Evolutionary conservation across 2,329 filamentous ascomycete species (phyloP).

Genomic region (Hypoxylon sp.): DNA sequence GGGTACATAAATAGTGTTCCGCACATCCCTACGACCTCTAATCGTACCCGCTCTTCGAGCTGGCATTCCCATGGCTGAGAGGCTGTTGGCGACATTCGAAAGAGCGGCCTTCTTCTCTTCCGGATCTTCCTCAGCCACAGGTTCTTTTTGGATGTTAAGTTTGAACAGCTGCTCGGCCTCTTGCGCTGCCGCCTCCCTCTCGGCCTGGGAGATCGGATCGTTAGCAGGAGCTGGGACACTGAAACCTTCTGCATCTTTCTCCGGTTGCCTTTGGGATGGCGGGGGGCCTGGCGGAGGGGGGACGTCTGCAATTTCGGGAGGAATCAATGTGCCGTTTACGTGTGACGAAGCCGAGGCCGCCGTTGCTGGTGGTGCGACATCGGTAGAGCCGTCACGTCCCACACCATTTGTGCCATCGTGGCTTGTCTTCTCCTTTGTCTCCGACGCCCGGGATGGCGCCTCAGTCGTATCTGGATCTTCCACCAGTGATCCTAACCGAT

Average conservation of each 20-base stretch:
- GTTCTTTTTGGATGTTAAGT: conserved; percentile 83
- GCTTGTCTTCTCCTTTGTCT: conserved; percentile 53
- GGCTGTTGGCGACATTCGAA: conserved; percentile 80
- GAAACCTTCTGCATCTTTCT: conserved; percentile 82
- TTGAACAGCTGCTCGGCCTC: conserved; percentile 79
- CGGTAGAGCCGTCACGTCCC: conserved; percentile 55
- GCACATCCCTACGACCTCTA: conserved; percentile 89
- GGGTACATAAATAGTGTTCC: conserved; percentile 90
- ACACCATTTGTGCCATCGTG: conserved; percentile 65
- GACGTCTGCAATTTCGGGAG: conserved; percentile 65
- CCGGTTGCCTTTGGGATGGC: conserved; percentile 60
- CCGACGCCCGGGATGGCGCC: conserved; percentile 50
- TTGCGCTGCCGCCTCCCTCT: conserved; percentile 74
- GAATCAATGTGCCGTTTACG: conserved; percentile 64
- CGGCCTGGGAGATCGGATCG: conserved; percentile 79
- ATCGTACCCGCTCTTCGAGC: conserved; percentile 81
- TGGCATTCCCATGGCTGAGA: conserved; percentile 75
- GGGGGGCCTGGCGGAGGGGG: conserved; percentile 67
- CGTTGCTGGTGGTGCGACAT: conserved; percentile 51
- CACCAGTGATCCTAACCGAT: conserved; percentile 69
- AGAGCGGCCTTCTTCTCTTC: conserved; percentile 80
- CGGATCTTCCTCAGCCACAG: conserved; percentile 83
- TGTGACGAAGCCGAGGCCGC: conserved; percentile 54
- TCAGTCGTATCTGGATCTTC: conserved; percentile 66
- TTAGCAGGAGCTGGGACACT: conserved; percentile 76